Conservation (phyloP, 768 basidiomycete genomes). For the Imleria badia region DNA sequence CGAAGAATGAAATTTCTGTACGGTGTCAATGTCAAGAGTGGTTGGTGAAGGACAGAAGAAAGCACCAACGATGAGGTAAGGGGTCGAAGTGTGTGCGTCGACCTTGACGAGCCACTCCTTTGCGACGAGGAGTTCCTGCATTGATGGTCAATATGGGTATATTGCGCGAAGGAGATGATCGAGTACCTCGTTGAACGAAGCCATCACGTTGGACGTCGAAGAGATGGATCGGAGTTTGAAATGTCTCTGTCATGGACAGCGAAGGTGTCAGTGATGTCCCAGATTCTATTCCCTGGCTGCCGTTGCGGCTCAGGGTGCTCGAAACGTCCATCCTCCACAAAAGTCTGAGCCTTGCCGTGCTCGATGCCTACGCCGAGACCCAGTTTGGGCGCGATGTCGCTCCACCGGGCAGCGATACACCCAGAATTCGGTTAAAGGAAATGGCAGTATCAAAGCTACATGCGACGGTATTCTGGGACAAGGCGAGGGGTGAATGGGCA, state of each 20-base stretch:
- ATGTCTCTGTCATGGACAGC: slow-evolving; percentile 12
- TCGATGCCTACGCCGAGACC: slow-evolving; percentile 62
- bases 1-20: slow-evolving; percentile 65
- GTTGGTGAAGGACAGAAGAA: slow-evolving; percentile 4
- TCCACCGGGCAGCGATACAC: slow-evolving; percentile 47
- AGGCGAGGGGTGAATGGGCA: slow-evolving; percentile 57
- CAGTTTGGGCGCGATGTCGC: slow-evolving; percentile 75
- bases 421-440: slow-evolving; percentile 75
- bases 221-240: slow-evolving; percentile 25
- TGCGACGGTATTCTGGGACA: slow-evolving; percentile 73
- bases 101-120: slow-evolving; percentile 78
- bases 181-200: slow-evolving; percentile 46
- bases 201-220: slow-evolving; percentile 36
- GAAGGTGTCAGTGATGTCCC: slow-evolving; percentile 44
- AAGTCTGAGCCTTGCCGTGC: slow-evolving; percentile 50
- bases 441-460: slow-evolving; percentile 84
- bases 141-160: background rate
- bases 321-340: slow-evolving; percentile 49
- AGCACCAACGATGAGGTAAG: slow-evolving; percentile 70
- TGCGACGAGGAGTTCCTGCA: slow-evolving; percentile 55
- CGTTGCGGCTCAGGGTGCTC: slow-evolving; percentile 40
- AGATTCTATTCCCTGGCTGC: slow-evolving; percentile 36
- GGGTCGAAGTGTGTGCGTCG: slow-evolving; percentile 55
- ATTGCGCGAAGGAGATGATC: background rate
- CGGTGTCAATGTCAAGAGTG: slow-evolving; percentile 6